Conservation (phyloP, 2,329 filamentous ascomycete species). For the Aspergillus felis region DNA sequence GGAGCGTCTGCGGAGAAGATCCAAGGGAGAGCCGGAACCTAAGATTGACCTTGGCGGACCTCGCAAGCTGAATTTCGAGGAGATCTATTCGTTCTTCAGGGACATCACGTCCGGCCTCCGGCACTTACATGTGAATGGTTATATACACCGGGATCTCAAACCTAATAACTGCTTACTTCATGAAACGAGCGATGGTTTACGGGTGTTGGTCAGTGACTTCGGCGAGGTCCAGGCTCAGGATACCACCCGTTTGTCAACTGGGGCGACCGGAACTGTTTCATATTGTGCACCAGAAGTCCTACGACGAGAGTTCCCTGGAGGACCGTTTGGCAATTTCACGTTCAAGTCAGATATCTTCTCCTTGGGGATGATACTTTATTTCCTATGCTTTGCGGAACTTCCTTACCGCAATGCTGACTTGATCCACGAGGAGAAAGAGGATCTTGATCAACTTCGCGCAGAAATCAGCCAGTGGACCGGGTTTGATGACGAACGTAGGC, state of each 20-base stretch:
- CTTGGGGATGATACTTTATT: slow-evolving; percentile 96
- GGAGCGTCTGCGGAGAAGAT: slow-evolving; percentile 76
- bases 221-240: slow-evolving; percentile 90
- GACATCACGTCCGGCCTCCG: slow-evolving; percentile 90
- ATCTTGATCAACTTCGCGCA: slow-evolving; percentile 75
- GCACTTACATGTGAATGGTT: slow-evolving; percentile 84
- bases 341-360: slow-evolving; percentile 99
- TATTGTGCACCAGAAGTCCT: slow-evolving; percentile 97
- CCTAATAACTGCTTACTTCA: slow-evolving; percentile 93
- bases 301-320: slow-evolving; percentile 57
- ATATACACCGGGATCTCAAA: slow-evolving; percentile 94
- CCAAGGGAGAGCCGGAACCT: slow-evolving; percentile 69
- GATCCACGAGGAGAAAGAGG: slow-evolving; percentile 86
- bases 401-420: slow-evolving; percentile 82
- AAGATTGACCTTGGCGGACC: slow-evolving; percentile 51
- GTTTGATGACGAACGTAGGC: slow-evolving; percentile 71
- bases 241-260: slow-evolving; percentile 77
- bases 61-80: slow-evolving; percentile 68
- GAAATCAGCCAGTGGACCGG: slow-evolving; percentile 88
- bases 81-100: slow-evolving; percentile 95
- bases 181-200: slow-evolving; percentile 64
- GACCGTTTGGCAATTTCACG: slow-evolving; percentile 85
- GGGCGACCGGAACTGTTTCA: slow-evolving; percentile 91
- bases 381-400: slow-evolving; percentile 88
- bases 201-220: slow-evolving; percentile 93